These are phyloP conservation scores for Annulohypoxylon stygium DNA, from an alignment of 495 filamentous ascomycete species.

Conservation along the genomic window DNA sequence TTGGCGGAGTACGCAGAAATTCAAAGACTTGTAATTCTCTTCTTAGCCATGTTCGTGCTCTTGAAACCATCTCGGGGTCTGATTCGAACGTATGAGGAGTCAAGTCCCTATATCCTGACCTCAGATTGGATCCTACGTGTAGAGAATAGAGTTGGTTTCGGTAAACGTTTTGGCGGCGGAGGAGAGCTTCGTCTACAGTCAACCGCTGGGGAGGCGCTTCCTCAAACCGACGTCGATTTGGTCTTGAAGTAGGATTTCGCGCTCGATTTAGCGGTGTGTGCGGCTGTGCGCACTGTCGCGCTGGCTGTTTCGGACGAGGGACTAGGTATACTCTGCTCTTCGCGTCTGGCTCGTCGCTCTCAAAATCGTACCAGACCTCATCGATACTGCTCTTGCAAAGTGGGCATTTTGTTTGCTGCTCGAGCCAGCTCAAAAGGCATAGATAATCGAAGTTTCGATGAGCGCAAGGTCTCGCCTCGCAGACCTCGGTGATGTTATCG, in stretches of 20 bases:
- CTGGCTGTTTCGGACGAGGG: conserved; percentile 42
- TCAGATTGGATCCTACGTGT: conserved; percentile 85
- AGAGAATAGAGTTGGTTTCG: conserved; percentile 80
- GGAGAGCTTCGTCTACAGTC: conserved; percentile 68
- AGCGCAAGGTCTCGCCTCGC: conserved; percentile 77
- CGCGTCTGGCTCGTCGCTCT: conserved; percentile 61
- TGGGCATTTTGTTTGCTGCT: conserved; percentile 79
- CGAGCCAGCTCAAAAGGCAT: conserved; percentile 86
- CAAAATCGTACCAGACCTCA: conserved; percentile 76
- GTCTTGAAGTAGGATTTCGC: conserved; percentile 12
- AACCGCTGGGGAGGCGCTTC: conserved; percentile 37
- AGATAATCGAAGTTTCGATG: conserved; percentile 87
- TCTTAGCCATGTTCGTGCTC: conserved; percentile 88
- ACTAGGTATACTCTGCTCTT: conserved; percentile 65
- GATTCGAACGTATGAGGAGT: conserved; percentile 74
- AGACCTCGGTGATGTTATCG: conserved; percentile 77
- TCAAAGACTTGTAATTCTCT: conserved; percentile 90
- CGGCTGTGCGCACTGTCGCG: conserved; percentile 25
- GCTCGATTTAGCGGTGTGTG: conserved; percentile 10
- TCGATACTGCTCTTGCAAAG: conserved; percentile 79
- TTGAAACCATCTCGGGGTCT: conserved; percentile 77
- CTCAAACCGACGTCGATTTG: conserved; percentile 41
- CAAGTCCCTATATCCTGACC: conserved; percentile 81
- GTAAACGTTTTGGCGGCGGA: conserved; percentile 81
- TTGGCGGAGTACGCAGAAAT: conserved; percentile 66